Evolutionary conservation across 23 red algal species (phyloP).

Genomic region (Gracilaria domingensis): DNA sequence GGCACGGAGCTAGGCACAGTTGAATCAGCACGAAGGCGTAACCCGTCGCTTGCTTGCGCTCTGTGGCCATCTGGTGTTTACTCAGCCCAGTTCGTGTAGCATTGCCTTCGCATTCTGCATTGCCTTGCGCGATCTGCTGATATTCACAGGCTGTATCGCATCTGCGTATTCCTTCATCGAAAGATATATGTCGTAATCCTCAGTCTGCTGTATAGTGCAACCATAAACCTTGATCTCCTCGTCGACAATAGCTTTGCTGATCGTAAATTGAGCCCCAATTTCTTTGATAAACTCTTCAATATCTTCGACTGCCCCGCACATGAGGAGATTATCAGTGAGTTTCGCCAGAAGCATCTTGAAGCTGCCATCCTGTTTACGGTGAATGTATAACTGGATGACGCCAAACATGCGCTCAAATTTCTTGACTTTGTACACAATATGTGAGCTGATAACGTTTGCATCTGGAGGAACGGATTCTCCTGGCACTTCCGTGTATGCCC

Average conservation of each 20-base stretch:
- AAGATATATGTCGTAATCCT: background rate
- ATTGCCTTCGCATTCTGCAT: no score
- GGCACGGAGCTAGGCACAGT: no score
- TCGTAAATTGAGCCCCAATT: background rate
- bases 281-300: background rate
- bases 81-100: no score
- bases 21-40: no score
- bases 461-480: background rate
- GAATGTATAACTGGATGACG: background rate
- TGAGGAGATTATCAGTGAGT: constrained; percentile 11
- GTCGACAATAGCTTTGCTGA: constrained; percentile 16
- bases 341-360: background rate
- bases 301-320: background rate
- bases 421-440: constrained; percentile 65
- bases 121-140: no score
- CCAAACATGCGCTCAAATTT: constrained; percentile 4
- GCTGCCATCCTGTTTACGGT: background rate
- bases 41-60: no score
- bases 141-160: background rate
- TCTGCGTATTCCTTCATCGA: constrained; percentile 20
- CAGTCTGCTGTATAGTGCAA: constrained; percentile 5
- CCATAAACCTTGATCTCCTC: constrained; percentile 20
- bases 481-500: background rate
- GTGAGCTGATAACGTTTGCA: constrained; percentile 1
- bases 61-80: no score